Percentiles rank a stretch among this genome's conserved stretches.
Conservation (phyloP, 257 asterid genomes). For the Scutellaria baicalensis region DNA sequence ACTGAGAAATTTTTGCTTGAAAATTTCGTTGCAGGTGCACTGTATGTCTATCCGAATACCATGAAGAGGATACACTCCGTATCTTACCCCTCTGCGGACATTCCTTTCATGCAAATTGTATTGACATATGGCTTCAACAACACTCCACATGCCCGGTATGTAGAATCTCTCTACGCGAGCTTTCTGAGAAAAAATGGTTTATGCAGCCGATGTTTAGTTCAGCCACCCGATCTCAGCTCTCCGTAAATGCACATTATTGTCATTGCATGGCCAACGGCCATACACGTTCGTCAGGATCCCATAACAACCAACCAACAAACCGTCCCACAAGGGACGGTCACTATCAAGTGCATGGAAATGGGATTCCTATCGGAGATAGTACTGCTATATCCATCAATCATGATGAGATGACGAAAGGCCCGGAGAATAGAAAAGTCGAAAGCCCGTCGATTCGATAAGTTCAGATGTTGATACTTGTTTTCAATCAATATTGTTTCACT, state of each 20-base stretch:
- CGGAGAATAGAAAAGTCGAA: slow-evolving; percentile 26
- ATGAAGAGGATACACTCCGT: slow-evolving; percentile 47
- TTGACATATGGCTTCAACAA: slow-evolving; percentile 73
- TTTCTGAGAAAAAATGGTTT: slow-evolving; percentile 44
- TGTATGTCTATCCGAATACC: slow-evolving; percentile 64
- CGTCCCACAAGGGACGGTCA: slow-evolving; percentile 10
- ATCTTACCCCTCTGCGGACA: slow-evolving; percentile 66
- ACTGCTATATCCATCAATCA: slow-evolving; percentile 12
- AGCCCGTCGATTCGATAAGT: slow-evolving; percentile 35
- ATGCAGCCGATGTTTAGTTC: slow-evolving; percentile 78
- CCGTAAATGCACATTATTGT: slow-evolving; percentile 26
- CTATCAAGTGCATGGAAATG: background rate
- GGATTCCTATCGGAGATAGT: slow-evolving; percentile 9
- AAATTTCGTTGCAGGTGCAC: slow-evolving; percentile 42
- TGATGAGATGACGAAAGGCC: slow-evolving; percentile 13
- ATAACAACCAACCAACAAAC: slow-evolving; percentile 19
- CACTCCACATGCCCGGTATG: slow-evolving; percentile 81
- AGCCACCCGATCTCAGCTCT: slow-evolving; percentile 46
- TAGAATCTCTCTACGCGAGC: slow-evolving; percentile 67
- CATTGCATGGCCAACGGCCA: slow-evolving; percentile 29
- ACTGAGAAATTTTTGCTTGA: background rate
- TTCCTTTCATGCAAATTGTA: slow-evolving; percentile 62
- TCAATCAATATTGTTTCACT: background rate
- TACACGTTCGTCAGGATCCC: slow-evolving; percentile 19
- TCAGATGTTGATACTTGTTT: background rate